Evolutionary conservation across 495 filamentous ascomycete genomes (phyloP), one percentile per base, ranked within the genome.

Genomic region (Evansstolkia leycettana): DNA sequence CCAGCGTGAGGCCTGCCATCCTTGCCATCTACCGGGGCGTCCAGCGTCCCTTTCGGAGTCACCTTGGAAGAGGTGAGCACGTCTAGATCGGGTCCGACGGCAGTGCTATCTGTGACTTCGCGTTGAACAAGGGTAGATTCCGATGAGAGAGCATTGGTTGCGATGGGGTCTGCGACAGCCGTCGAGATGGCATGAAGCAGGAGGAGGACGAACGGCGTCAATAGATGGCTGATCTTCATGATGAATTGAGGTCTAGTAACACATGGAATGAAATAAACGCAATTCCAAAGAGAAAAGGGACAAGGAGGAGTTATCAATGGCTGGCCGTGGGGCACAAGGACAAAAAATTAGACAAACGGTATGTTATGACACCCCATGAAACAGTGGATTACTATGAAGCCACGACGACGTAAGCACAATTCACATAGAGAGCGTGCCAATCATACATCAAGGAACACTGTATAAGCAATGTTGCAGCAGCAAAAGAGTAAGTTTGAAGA

Each of bases 1-100:
- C 90, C 90, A 16, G 76, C 75, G 54, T 98, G 90, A 20, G 90
- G 90, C 65, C 86, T 88, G 17, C 90, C 90, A 69, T 98, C 90
- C 43, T 85, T 82, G 23, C 90, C 92, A 54, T 98, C 90, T 5
- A 96, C 82, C 1, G 92, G 90, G 42, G 84, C 84, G 65, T 90
- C 78, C 60, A 83, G 85, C 40, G 84, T 87, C 32, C 82, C 84
- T 42, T 59, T 61, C 10, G 50, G 44, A 31, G 45, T 28, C 25
- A 38, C 37, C 33, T 58, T 51, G 30, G 51, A 41, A 16, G 37
- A 20, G 8, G 39, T 16, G 25, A 46, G 30, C 9, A 27, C 42
- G 30, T 47, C 44, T 25, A 48, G 24, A 20, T 40, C 40, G 6
- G 36, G 17, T 9, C 35, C 33, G 12, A 43, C 17, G 4, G 43